Base-by-base conservation (phyloP, 768 basidiomycete species). In the Lactifluus pinguis region DNA sequence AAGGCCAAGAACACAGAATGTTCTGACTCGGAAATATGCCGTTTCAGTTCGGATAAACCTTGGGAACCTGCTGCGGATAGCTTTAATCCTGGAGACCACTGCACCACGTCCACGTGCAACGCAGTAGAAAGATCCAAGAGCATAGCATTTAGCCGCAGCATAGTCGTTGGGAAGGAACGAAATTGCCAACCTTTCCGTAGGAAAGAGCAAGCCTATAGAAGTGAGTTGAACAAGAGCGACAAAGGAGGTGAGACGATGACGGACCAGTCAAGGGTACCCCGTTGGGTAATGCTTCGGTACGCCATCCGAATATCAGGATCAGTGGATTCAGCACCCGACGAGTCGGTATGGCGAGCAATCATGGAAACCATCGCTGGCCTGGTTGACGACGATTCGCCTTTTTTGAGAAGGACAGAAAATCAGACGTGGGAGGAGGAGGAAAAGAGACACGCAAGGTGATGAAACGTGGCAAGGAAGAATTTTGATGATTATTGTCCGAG, bases 71-170 rank as follows among this genome's bases (percentile, higher is more conserved):
- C 61, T 32, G 61, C 64, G 29, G 48, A 44, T 15, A 65, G 53
- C 29, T 47, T 65, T n/a, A 65, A 50, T 32, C 61, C 49, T 1
- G 61, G 45, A 8, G 64, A 57, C 64, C 64, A 65, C 64, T 65
- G 44, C n/a, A 48, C 45, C n/a, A 48, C 45, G 3, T 10, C 41
- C n/a, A 44, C 29, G 25, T 25, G 25, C 41, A 36, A 10, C 6
- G 3, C 7, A 42, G 30, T 36, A 19, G 44, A 56, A 30, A 21
- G 32, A 36, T 56, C 17, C 25, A 25, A 25, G 25, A 25, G 25
- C 25, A 25, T 2, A 45, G 21, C 14, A 6, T 19, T 25, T 11
- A 30, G 53, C 21, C 7, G 1, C 15, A 14, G 1, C 15, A 14
- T n/a, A 32, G 29, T 9, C 34, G 50, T 15, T 44, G 11, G n/a